Base-by-base conservation (phyloP, 208 protist species). In the Wallacemonas sp. region DNA sequence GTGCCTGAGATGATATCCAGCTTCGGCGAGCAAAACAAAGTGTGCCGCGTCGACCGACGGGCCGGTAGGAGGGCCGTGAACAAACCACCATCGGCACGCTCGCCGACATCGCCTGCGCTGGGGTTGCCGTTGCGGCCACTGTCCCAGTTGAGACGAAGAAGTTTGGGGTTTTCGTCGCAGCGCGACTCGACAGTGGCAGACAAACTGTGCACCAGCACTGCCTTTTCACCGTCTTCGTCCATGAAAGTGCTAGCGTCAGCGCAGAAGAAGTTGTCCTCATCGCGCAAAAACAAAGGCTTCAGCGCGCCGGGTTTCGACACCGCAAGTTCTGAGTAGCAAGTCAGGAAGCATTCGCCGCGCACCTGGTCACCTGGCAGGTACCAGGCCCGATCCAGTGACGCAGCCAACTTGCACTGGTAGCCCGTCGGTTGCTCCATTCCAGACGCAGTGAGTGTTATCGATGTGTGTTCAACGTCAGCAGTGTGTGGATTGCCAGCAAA, bases 331-430 rank as follows among this genome's bases (percentile, higher is more conserved):
- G 72, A 69, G 27, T 74, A 72, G 41, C 80, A 81, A 2, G 77
- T 69, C 11, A 83, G 32, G 21, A 70, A 71, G 11, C 75, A 23
- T 14, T 76, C 71, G 4, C 80, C 70, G 30, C 76, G 72, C 2
- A 93, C 84, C 17, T 76, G 32, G 54, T 91, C 84, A 9, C 84
- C 87, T 4, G 80, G 74, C 19, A 70, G 21, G 74, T 93, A 93
- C 81, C 82, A 91, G 24, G 63, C n/a, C 36, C 79, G 83, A 49
- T 90, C 78, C 56, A 76, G 44, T 11, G 62, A 70, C 2, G 68
- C 69, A 41, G 34, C 71, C 30, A 80, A 19, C 2, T 64, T 4
- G 52, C 52, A 58, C 32, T 41, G 17, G 32, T 43, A 58, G 52
- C 14, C 23, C 2, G 26, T 49, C 4, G 41, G 33, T 17, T 46